A percentile compares a stretch with the other conserved stretches of the same genome.
These are phyloP conservation scores for Raddia distichophylla DNA, from an alignment of 176 grass and related monocot species.

Conservation along the genomic window DNA sequence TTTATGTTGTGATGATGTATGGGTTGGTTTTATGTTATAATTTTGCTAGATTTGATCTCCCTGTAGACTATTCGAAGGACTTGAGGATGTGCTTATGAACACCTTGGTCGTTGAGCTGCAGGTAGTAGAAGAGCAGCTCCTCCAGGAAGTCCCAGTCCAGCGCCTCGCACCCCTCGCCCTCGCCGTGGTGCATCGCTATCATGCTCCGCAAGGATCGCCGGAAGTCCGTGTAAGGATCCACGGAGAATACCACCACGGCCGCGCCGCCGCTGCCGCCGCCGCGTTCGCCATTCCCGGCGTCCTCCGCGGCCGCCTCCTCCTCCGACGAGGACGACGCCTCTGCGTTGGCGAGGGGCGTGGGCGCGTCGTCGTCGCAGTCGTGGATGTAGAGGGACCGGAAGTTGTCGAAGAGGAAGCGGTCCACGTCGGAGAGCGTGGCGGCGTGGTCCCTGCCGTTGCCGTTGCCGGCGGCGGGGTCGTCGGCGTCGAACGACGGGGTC, in stretches of 20 bases:
- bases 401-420: slow-evolving; percentile 77
- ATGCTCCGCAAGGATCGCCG: slow-evolving; percentile 65
- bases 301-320: too few species aligned
- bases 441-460: slow-evolving; percentile 33
- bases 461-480: neutral
- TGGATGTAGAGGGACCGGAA: slow-evolving; percentile 73
- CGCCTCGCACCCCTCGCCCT: neutral
- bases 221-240: slow-evolving; percentile 75
- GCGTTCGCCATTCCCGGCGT: too few species aligned
- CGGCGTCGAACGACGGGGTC: slow-evolving; percentile 52
- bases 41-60: too few species aligned
- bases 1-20: too few species aligned
- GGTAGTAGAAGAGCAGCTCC: slow-evolving; percentile 75
- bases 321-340: slow-evolving; percentile 12
- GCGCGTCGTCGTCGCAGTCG: neutral
- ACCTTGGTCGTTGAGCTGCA: slow-evolving; percentile 74
- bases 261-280: too few species aligned
- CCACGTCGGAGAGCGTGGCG: slow-evolving; percentile 79
- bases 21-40: too few species aligned
- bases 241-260: slow-evolving; percentile 48
- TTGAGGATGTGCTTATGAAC: slow-evolving; percentile 78
- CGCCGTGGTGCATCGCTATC: slow-evolving; percentile 53
- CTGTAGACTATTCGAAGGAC: too few species aligned
- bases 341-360: neutral
- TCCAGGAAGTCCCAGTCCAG: slow-evolving; percentile 95